Evolutionary conservation across 176 grass and related monocot species (phyloP).

Genomic region (Carex scoparia): DNA sequence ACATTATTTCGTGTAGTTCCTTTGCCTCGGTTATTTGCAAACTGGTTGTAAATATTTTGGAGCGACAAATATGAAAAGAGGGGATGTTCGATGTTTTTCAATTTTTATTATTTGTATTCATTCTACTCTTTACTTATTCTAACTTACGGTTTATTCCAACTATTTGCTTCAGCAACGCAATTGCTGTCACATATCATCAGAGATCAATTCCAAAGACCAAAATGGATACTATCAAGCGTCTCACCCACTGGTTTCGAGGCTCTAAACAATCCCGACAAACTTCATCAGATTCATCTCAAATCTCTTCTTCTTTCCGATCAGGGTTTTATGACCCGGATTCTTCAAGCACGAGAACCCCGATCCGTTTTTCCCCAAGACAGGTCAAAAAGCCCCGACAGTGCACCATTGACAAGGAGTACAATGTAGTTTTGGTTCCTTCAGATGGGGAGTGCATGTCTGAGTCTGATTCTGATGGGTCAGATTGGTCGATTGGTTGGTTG

Average conservation of each 20-base stretch:
- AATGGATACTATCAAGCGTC: slow-evolving; percentile 13
- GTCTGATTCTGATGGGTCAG: slow-evolving; percentile 66
- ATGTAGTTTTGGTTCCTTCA: slow-evolving; percentile 69
- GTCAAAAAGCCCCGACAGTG: slow-evolving; percentile 29
- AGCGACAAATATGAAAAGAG: neutral
- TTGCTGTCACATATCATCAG: neutral
- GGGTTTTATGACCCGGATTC: slow-evolving; percentile 26
- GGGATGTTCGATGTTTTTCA: neutral
- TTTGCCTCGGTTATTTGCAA: neutral
- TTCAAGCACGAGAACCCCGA: slow-evolving; percentile 25
- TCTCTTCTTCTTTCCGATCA: slow-evolving; percentile 26
- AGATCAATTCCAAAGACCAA: neutral
- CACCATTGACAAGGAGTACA: slow-evolving; percentile 64
- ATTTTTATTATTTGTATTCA: neutral
- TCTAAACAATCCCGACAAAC: neutral
- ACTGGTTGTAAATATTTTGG: neutral
- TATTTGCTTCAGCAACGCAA: neutral
- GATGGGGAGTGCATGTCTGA: slow-evolving; percentile 69
- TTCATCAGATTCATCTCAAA: slow-evolving; percentile 37
- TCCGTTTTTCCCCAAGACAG: slow-evolving; percentile 18
- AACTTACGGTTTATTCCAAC: neutral
- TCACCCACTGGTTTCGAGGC: slow-evolving; percentile 1
- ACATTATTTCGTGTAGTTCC: neutral
- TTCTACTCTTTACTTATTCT: neutral
- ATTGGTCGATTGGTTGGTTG: slow-evolving; percentile 80